Base-by-base conservation (phyloP, 306 rosid species). In the Begonia masoniana region DNA sequence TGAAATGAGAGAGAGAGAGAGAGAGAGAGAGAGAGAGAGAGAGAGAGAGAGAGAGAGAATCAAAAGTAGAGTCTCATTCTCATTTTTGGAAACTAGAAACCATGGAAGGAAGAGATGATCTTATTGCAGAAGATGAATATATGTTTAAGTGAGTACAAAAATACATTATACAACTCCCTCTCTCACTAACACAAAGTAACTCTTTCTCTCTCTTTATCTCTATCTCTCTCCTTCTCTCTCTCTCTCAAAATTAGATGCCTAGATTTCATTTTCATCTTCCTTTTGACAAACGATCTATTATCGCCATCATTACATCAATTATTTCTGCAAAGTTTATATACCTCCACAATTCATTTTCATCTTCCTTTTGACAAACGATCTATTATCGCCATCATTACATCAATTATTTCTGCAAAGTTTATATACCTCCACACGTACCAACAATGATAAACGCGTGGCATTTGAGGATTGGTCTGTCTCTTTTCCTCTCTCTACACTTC, bases 111-210 rank as follows among this genome's bases (percentile, higher is more conserved):
- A 21, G 24, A 21, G 3, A 2, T 2, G 24, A 21, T 21, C 24
- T 1, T 21, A 21, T 2, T 21, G 24, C 24, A 21, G 4, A 21
- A 21, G 24, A 0, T 21, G 24, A 21, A 21, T 21, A 2, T 1
- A 21, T 21, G 24, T 21, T 21, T 21, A 3, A 21, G 24, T 17
- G 19, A 17, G 19, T 17, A 17, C 19, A 17, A n/a, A n/a, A n/a
- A n/a, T n/a, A n/a, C 31, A 2, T 4, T 24, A 2, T 26, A 5
- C 39, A 6, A 5, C 39, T 31, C 39, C 3, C 39, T 31, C 39
- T 31, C 39, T 84, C 78, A 55, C 89, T 80, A 42, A 78, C 57
- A 71, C 76, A 76, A 71, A n/a, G n/a, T n/a, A n/a, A 78, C 67
- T 60, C 35, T 15, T 14, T 46, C 11, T 58, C 56, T 49, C 52